Evolutionary conservation across 1,284 basidiomycete species (phyloP).

Genomic region (Mycena citricolor): DNA sequence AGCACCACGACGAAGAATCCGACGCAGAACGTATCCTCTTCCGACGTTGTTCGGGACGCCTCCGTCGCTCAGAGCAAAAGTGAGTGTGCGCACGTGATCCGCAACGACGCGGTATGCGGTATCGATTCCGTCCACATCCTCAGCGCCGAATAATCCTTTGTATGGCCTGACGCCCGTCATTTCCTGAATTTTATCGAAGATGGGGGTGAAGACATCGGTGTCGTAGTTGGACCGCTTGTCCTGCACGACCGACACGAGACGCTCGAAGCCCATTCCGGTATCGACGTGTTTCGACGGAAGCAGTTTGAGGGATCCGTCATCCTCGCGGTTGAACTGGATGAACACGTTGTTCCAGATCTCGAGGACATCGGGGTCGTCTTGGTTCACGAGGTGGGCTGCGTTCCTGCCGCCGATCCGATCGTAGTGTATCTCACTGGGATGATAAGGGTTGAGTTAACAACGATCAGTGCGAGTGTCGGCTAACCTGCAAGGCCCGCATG

Average conservation of each 20-base stretch:
- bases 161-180: constrained; percentile 89
- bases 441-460: constrained; percentile 10
- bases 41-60: constrained; percentile 97
- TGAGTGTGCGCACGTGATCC: constrained; percentile 94
- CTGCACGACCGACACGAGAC: constrained; percentile 92
- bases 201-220: constrained; percentile 91
- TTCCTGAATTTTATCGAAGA: constrained; percentile 88
- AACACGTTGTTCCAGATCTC: constrained; percentile 99
- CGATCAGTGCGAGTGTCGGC: constrained; percentile 14
- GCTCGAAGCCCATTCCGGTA: constrained; percentile 99
- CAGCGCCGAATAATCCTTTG: constrained; percentile 87
- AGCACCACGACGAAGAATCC: constrained; percentile 90
- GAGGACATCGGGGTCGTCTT: constrained; percentile 93
- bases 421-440: constrained; percentile 86
- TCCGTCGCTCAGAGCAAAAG: constrained; percentile 94
- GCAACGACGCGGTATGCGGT: constrained; percentile 97
- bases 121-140: constrained; percentile 93
- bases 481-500: constrained; percentile 94
- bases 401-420: constrained; percentile 95
- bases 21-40: constrained; percentile 91
- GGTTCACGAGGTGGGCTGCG: constrained; percentile 89
- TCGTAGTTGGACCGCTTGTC: constrained; percentile 95
- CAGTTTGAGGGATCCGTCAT: constrained; percentile 76
- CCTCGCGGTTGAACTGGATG: constrained; percentile 97
- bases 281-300: constrained; percentile 96